Base-by-base conservation (phyloP, 2,329 filamentous ascomycete genomes). In the Immersiporthe knoxdaviesiana region DNA sequence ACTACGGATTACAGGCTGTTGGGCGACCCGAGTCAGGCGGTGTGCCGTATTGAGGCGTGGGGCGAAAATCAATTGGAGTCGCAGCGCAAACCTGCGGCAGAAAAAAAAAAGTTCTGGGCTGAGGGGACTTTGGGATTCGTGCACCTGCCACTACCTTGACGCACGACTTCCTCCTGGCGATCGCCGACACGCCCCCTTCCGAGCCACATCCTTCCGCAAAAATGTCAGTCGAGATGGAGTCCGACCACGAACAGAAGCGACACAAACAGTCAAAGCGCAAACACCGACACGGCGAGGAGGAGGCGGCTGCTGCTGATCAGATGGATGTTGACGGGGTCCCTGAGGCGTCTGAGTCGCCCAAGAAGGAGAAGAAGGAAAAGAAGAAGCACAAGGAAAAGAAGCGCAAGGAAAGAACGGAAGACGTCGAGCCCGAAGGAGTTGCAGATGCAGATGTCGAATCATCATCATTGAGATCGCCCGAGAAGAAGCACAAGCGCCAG, bases 371-470 rank as follows among this genome's bases (percentile, higher is more conserved):
- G n/a, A 27, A 54, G 50, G n/a, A 54, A 12, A 54, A 54, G 50
- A 71, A 71, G 61, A 74, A 76, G 62, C 74, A 75, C 58, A 76
- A 72, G 56, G 71, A 71, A 32, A 73, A 61, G 69, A 65, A 68
- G n/a, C 67, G 83, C 78, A 78, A 78, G 69, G 74, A 73, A 52
- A 66, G 70, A 72, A 27, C 74, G 75, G 66, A 68, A 72, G 24
- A 77, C 77, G 66, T 73, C 75, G 59, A 73, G 74, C 39, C 64
- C 70, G 18, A 72, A 72, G 44, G 32, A 47, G 4, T 58, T 56
- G 59, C 7, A 14, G 62, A 58, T 18, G 30, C 27, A 47, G 58
- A 11, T 21, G 60, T 7, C n/a, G 54, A 61, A 44, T 16, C 54
- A 39, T 41, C 54, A 47, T 50, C 12, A 47, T 50, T 8, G 27